Conservation (phyloP, 495 filamentous ascomycete genomes). For the Tuber aestivum region DNA sequence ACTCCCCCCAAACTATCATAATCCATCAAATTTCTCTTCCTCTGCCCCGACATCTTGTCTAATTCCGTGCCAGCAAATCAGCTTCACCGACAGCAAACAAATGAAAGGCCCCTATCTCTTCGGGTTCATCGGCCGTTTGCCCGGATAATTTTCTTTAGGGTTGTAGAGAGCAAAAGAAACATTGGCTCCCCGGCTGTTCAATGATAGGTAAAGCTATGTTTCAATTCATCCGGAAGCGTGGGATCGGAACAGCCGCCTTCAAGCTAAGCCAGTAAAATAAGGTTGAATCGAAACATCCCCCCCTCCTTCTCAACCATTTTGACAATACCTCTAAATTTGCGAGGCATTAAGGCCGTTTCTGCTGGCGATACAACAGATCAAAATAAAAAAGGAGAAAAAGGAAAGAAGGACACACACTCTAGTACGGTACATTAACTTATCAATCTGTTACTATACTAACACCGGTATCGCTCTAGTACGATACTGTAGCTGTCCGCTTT, state of each 20-base stretch:
- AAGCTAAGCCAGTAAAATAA: background rate
- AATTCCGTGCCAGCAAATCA: constrained; percentile 1
- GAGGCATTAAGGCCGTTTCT: background rate
- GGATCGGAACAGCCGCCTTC: constrained; percentile 1
- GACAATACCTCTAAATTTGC: background rate
- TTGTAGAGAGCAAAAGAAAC: background rate
- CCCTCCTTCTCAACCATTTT: background rate
- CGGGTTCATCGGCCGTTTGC: background rate
- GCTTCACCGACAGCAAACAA: background rate
- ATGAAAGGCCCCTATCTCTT: background rate
- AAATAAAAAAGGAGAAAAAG: background rate
- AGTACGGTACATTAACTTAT: background rate
- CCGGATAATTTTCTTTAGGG: constrained; percentile 6
- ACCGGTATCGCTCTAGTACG: background rate
- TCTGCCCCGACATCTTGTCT: background rate
- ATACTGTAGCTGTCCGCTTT: background rate
- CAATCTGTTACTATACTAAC: background rate
- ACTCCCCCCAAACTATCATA: background rate
- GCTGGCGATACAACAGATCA: background rate
- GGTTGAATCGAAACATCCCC: background rate
- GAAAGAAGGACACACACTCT: background rate
- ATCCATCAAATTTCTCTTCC: background rate
- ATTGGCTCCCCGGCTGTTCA: constrained; percentile 1
- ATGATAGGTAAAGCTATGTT: background rate
- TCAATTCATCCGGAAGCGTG: constrained; percentile 6